Evolutionary conservation across 1,284 basidiomycete species (phyloP).

Genomic region (Wolfiporia cocos): DNA sequence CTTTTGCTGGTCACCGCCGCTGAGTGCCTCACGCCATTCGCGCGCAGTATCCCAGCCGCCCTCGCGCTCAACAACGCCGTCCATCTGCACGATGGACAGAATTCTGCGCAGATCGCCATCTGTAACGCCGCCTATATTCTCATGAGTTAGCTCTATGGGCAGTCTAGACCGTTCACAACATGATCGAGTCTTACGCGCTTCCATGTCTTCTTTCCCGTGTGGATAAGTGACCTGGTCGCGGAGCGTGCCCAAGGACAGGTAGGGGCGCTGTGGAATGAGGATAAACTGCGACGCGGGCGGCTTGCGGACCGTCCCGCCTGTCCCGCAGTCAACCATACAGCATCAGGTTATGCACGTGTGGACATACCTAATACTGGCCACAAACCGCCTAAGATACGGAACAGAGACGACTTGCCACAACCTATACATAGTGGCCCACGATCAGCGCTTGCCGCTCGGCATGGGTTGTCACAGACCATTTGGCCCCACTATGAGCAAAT

Average conservation of each 20-base stretch:
- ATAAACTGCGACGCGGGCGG: constrained; percentile 88
- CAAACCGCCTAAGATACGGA: constrained; percentile 92
- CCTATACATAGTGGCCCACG: too few species aligned
- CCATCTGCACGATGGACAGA: constrained; percentile 82
- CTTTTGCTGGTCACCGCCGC: constrained; percentile 85
- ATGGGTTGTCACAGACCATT: constrained; percentile 51
- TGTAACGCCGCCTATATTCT: constrained; percentile 46
- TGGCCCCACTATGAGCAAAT: constrained; percentile 87
- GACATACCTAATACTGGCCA: constrained; percentile 89
- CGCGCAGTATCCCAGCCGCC: constrained; percentile 88
- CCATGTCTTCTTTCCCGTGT: constrained; percentile 76
- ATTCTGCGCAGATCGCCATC: constrained; percentile 77
- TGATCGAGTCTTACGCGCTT: constrained; percentile 44
- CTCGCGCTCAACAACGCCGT: constrained; percentile 87
- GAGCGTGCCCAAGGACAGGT: constrained; percentile 88
- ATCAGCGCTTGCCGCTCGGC: background rate
- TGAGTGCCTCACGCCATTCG: constrained; percentile 93
- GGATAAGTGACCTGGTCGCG: constrained; percentile 92
- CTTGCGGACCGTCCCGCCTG: constrained; percentile 87
- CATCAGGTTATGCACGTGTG: background rate
- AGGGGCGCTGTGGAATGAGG: constrained; percentile 94
- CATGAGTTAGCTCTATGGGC: background rate
- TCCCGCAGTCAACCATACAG: background rate
- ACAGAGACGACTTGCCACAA: constrained; percentile 87
- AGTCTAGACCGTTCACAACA: constrained; percentile 6